These are phyloP conservation scores for Tausonia pullulans DNA, from an alignment of 1,284 basidiomycete genomes.

Conservation along the genomic window DNA sequence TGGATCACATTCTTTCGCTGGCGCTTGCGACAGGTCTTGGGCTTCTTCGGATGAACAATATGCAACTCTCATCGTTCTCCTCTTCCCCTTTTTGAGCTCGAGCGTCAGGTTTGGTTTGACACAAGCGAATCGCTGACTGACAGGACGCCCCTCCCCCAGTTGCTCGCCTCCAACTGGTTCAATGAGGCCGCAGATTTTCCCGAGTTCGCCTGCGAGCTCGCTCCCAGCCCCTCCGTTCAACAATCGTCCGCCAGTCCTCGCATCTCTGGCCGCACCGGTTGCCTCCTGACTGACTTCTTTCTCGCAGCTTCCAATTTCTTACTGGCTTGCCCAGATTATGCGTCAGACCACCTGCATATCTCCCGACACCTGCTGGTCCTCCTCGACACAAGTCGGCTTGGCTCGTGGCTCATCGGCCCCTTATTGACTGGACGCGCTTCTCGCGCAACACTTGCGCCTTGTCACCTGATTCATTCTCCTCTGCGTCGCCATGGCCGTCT, in stretches of 20 bases:
- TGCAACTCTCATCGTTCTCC: constrained; percentile 6
- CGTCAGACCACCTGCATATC: neutral
- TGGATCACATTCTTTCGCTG: too few species aligned
- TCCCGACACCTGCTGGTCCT: neutral
- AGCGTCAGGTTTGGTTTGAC: constrained; percentile 19
- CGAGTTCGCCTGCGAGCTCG: constrained; percentile 23
- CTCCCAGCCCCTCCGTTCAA: constrained; percentile 30
- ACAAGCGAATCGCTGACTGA: neutral
- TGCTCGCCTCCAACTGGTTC: constrained; percentile 25
- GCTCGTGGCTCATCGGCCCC: constrained; percentile 24
- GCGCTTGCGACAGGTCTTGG: neutral
- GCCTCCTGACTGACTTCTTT: neutral
- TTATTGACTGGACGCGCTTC: constrained; percentile 20
- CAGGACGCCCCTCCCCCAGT: constrained; percentile 15
- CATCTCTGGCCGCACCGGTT: neutral
- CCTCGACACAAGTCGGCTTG: constrained; percentile 11
- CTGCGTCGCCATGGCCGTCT: constrained; percentile 21
- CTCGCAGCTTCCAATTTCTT: constrained; percentile 24
- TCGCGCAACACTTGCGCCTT: constrained; percentile 19
- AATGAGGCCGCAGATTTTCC: too few species aligned
- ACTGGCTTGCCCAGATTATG: constrained; percentile 30
- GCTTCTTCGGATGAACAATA: neutral
- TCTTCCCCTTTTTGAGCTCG: constrained; percentile 20
- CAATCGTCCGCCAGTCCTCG: neutral
- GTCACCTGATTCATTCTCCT: constrained; percentile 21